Evolutionary conservation across 2,329 filamentous ascomycete genomes (phyloP), one percentile per base, ranked within the genome.

Genomic region (Epichloe amarillans): DNA sequence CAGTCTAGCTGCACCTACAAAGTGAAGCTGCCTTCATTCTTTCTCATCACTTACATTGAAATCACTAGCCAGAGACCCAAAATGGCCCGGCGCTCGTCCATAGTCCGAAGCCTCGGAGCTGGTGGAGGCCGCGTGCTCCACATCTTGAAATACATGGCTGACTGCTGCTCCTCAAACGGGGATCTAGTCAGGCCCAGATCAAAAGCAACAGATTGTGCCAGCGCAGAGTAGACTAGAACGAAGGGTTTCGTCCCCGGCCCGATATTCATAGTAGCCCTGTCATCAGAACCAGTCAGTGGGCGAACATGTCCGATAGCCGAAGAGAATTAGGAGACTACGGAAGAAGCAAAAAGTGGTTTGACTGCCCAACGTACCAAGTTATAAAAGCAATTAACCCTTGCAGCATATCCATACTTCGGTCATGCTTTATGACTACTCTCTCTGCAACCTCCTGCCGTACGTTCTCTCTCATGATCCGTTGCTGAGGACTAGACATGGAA

Each of bases 381-480:
- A 52, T n/a, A 35, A 43, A 50, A 11, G 39, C 65, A 15, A 82
- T 57, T 3, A 79, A 52, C 0, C 76, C 76, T 11, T 75, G 64
- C 2, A 82, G 62, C 11, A 80, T 54, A 54, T 81, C 78, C 39
- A 79, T 62, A 46, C 61, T 70, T 47, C 71, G 69, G 50, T 78
- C 74, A n/a, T 68, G 63, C 10, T 73, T 67, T 12, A 76, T 52
- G 6, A 79, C 56, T 26, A 77, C 62, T 50, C 68, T 69, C n/a
- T 70, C 64, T 0, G 72, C 68, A 14, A 78, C 49, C 26, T 72
- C 65, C 43, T 69, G 64, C 41, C 71, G 71, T 5, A 74, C 62
- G 17, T 64, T 66, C 2, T 68, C 67, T 37, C 65, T 64, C 37
- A 75, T 57, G 1, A 61, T 59, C 0, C 62, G 47, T 50, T 76